Conservation (phyloP, 176 grass and related monocot genomes). For the Thinopyrum elongatum region DNA sequence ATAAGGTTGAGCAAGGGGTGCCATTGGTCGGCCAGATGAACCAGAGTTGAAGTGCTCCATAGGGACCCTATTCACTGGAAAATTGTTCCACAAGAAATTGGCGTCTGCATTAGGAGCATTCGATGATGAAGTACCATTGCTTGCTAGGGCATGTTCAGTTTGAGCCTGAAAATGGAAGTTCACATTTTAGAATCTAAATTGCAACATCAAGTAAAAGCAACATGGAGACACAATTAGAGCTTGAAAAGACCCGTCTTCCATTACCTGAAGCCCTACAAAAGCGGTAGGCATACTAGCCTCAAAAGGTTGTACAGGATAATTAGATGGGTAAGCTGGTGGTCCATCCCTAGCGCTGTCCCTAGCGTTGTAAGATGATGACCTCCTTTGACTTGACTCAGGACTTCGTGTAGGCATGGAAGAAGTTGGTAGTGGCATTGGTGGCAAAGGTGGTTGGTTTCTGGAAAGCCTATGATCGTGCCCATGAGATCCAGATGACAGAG, state of each 20-base stretch:
- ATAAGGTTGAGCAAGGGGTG: slow-evolving; percentile 59
- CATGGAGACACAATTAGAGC: slow-evolving; percentile 28
- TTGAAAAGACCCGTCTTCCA: slow-evolving; percentile 6
- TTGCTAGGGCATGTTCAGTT: slow-evolving; percentile 54
- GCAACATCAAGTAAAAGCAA: slow-evolving; percentile 18
- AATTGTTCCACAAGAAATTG: slow-evolving; percentile 75
- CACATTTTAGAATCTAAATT: slow-evolving; percentile 21
- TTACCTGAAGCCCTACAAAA: slow-evolving; percentile 62
- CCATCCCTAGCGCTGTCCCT: slow-evolving; percentile 65
- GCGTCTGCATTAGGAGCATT: slow-evolving; percentile 57
- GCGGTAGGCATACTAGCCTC: slow-evolving; percentile 52
- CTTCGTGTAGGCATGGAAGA: slow-evolving; percentile 45
- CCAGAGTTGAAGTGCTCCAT: slow-evolving; percentile 52
- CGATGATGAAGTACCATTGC: slow-evolving; percentile 46
- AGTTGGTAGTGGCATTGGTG: slow-evolving; percentile 72
- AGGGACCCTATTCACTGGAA: slow-evolving; percentile 55
- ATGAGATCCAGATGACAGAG: slow-evolving; percentile 37
- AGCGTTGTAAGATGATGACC: slow-evolving; percentile 41
- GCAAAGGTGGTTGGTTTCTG: slow-evolving; percentile 79
- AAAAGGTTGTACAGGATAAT: slow-evolving; percentile 73
- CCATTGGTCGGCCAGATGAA: slow-evolving; percentile 46
- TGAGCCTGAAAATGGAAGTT: slow-evolving; percentile 62
- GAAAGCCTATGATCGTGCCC: slow-evolving; percentile 47
- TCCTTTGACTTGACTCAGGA: slow-evolving; percentile 55
- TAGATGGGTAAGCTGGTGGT: slow-evolving; percentile 55